Evolutionary conservation across 345 rosid species (phyloP).

Genomic region (Eucalyptus paniculata): DNA sequence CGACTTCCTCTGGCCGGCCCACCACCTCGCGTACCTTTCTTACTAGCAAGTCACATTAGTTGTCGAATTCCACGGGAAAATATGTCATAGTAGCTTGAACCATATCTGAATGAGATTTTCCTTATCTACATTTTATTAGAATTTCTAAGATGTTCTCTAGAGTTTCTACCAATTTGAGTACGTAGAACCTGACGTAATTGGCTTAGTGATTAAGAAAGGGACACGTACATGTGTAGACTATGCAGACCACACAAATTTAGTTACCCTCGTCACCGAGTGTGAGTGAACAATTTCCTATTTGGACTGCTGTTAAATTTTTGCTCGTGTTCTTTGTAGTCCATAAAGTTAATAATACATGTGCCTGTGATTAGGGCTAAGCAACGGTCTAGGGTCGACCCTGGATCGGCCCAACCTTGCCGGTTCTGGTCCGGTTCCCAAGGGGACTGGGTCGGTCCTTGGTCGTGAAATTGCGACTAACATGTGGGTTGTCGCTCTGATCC

Average conservation of each 20-base stretch:
- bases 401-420: too few species aligned
- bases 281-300: background rate
- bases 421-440: too few species aligned
- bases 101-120: background rate
- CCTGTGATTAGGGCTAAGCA: too few species aligned
- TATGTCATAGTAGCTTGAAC: background rate
- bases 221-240: background rate
- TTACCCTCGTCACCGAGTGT: background rate
- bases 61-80: background rate
- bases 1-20: conserved; percentile 33
- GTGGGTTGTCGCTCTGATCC: too few species aligned
- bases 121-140: background rate
- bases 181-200: background rate
- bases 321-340: background rate
- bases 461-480: too few species aligned
- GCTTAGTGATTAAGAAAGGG: background rate
- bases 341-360: background rate
- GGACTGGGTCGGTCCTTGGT: too few species aligned
- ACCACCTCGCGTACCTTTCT: conserved; percentile 37
- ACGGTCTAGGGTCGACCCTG: too few species aligned
- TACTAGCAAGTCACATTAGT: conserved; percentile 7
- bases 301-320: background rate
- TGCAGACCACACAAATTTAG: background rate
- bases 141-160: background rate
- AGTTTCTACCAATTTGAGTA: background rate